Evolutionary conservation across 805 yeast species (phyloP), one percentile per base, ranked within the genome.

Genomic region (Monosporozyma yasuniensis): DNA sequence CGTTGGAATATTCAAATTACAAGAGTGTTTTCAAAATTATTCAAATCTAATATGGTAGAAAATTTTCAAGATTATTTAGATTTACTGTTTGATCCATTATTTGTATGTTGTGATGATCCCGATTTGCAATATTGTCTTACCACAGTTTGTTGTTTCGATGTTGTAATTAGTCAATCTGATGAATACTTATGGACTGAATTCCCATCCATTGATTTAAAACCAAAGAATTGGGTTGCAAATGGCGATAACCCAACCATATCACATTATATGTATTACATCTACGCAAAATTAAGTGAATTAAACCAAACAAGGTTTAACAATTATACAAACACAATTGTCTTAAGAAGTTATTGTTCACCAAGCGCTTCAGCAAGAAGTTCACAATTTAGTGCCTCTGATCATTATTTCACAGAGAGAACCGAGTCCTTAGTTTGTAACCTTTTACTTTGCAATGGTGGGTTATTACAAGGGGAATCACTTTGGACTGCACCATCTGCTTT

Each of bases 241-340:
- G 61, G 63, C 4, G 67, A 63, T 16, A 71, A 71, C 50, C 74
- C 75, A 8, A 71, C 74, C 1, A 61, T 69, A 30, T 61, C 71
- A 14, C 69, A 70, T 44, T 70, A 70, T 54, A 56, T 68, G 57
- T 71, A 67, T 49, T 69, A 70, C 49, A 54, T 69, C 10, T 67
- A 58, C 45, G 44, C 58, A 14, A 56, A 61, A 39, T 37, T 58
- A 42, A 43, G 60, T n/a, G 51, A 44, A 42, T 48, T 58, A 16
- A 64, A 61, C 35, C 19, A 25, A 19, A 23, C 51, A 21, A 51
- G 66, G 27, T 50, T 51, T 6, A 28, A 47, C 21, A 53, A 44
- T 6, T 43, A 44, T 43, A 51, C 56, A 46, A 63, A 60, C 46
- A 50, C 61, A 0, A 56, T 63, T 14, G 44, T 52, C 8, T 35